phyloP scores from a whole-genome alignment of 106 monocot species.

The Dioscorea alata region DNA sequence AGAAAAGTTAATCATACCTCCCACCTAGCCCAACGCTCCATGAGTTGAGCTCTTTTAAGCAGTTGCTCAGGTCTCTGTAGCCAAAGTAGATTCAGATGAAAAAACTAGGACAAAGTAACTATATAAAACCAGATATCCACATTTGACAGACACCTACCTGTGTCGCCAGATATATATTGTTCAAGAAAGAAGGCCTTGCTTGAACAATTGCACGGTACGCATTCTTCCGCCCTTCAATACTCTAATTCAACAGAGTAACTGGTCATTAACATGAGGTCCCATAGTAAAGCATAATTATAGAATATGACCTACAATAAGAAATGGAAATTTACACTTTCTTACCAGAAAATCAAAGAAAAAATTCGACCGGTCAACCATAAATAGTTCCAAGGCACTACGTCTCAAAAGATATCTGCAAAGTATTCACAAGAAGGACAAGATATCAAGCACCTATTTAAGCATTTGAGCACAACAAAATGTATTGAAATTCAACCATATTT shows the following conservation, averaged over 20 bases:
- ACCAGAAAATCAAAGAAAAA: conserved; percentile 98
- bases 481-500: too few relatives aligned
- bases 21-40: conserved; percentile 98
- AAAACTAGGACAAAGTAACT: background rate
- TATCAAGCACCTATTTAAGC: too few relatives aligned
- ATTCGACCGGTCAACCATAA: conserved; percentile 89
- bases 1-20: conserved; percentile 51
- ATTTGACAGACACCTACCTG: conserved; percentile 34
- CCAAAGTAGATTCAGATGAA: conserved; percentile 8
- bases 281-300: too few relatives aligned
- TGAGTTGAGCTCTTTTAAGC: conserved; percentile 82
- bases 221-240: conserved; percentile 74
- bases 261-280: too few relatives aligned
- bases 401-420: conserved; percentile 79
- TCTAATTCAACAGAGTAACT: conserved; percentile 32
- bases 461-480: too few relatives aligned
- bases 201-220: conserved; percentile 86
- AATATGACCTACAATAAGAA: background rate
- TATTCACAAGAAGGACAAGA: background rate
- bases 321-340: conserved; percentile 9
- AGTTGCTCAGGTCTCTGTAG: conserved; percentile 85
- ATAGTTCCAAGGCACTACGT: conserved; percentile 90
- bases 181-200: conserved; percentile 72
- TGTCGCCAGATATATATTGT: conserved; percentile 77
- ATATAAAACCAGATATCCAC: background rate